Evolutionary conservation across 345 rosid species (phyloP), one percentile per base, ranked within the genome.

Genomic region (Camelina hispida): DNA sequence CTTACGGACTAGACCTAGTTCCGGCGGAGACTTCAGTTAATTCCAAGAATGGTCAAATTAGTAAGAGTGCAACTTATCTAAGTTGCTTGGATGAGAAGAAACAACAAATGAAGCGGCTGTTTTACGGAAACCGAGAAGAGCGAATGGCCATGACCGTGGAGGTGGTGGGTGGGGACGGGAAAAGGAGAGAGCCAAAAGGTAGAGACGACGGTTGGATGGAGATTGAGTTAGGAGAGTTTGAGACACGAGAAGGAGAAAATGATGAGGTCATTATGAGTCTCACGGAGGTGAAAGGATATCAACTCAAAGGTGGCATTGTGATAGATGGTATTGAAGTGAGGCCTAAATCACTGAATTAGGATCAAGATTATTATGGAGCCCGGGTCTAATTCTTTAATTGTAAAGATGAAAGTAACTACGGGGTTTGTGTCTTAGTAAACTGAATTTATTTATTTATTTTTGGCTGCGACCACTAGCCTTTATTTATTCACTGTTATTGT

Each of bases 221-320:
- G 82, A 78, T 85, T 30, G 85, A 85, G 74, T 55, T 87, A 55
- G 87, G 88, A 20, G 74, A 78, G 20, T 86, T 84, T 40, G 83
- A 73, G 59, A 79, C 75, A 14, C 23, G 40, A 22, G 77, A 74
- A 35, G 72, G 63, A 60, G 69, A 72, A 5, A 71, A 63, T 75
- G 69, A 58, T 47, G 62, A 78, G 35, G 66, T 81, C 25, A 66
- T 10, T 20, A 78, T 84, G 78, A 68, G 84, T 37, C 72, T 83
- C 8, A 80, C 44, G 12, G 84, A 80, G 32, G 84, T 83, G 6
- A 79, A 75, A 37, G 85, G 85, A 10, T 78, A 78, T 44, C 86
- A 82, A 16, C 14, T 87, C 15, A 85, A 83, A 83, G 80, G 87
- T 46, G 87, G 87, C 14, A 82, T 86, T 68, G 80, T 86, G 61